These are phyloP conservation scores for Ceratocystis variospora DNA, from an alignment of 2,329 filamentous ascomycete genomes.

Conservation along the genomic window DNA sequence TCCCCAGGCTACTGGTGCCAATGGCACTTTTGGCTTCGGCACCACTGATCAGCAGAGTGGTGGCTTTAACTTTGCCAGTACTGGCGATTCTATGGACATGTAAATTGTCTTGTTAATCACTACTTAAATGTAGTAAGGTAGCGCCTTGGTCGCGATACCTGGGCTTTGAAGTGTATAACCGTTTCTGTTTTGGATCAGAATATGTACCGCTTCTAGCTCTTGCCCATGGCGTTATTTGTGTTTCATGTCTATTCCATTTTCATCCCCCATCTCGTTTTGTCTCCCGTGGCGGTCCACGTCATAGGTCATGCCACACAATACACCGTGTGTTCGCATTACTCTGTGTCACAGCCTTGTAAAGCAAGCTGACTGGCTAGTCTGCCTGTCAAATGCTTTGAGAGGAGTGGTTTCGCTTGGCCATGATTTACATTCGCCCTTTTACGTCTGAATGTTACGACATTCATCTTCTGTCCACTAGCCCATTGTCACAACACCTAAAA, in stretches of 20 bases:
- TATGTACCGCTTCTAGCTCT: neutral
- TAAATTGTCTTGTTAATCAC: slow-evolving; percentile 27
- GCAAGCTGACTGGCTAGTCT: neutral
- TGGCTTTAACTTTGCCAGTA: slow-evolving; percentile 87
- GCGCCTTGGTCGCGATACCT: neutral
- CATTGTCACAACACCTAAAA: slow-evolving; percentile 11
- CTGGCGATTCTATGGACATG: slow-evolving; percentile 52
- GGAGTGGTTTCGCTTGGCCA: neutral
- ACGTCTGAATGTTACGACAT: slow-evolving; percentile 6
- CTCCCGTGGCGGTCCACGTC: neutral
- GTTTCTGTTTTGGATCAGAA: neutral
- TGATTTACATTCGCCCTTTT: slow-evolving; percentile 1
- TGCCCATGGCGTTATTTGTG: neutral
- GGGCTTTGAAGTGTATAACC: neutral
- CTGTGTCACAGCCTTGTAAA: neutral
- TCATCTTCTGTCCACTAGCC: slow-evolving; percentile 5
- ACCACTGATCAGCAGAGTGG: slow-evolving; percentile 54
- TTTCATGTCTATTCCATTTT: neutral
- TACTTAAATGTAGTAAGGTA: neutral
- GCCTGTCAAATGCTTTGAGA: slow-evolving; percentile 1
- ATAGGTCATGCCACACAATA: neutral
- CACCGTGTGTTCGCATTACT: neutral
- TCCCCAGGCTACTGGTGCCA: slow-evolving; percentile 53
- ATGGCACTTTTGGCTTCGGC: slow-evolving; percentile 69
- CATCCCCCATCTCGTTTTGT: neutral